These are phyloP conservation scores for Phytopythium mirpurense DNA, from an alignment of 352 stramenopile species.

Conservation along the genomic window DNA sequence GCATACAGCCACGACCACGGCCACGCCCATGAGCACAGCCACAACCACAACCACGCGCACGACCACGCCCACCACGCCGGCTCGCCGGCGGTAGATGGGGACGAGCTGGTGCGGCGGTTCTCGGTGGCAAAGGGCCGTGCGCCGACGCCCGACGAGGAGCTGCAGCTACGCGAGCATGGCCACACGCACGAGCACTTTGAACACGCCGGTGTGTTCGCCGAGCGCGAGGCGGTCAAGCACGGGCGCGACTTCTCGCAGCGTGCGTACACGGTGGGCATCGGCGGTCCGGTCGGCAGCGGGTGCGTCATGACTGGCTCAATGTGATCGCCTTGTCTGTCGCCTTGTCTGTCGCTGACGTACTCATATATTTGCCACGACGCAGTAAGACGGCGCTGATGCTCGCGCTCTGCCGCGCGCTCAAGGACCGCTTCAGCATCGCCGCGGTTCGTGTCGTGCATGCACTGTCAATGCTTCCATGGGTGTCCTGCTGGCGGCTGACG, in stretches of 20 bases:
- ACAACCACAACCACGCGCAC: constrained; percentile 19
- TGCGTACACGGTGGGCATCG: constrained; percentile 95
- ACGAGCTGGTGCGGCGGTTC: constrained; percentile 72
- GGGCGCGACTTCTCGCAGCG: constrained; percentile 78
- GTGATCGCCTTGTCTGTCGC: no score
- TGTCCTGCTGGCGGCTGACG: no score
- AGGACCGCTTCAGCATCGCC: constrained; percentile 74
- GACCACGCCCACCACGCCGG: constrained; percentile 8
- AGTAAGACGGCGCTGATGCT: constrained; percentile 96
- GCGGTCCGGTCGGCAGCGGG: constrained; percentile 92
- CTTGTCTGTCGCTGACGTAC: no score
- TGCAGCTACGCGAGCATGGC: constrained; percentile 74
- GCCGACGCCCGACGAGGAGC: constrained; percentile 70
- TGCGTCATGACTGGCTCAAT: no score
- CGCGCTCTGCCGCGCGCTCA: constrained; percentile 86
- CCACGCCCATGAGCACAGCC: constrained; percentile 27
- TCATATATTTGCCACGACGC: no score
- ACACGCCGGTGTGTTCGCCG: constrained; percentile 63
- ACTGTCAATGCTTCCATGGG: not conserved
- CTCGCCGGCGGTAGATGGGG: constrained; percentile 38
- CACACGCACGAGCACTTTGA: constrained; percentile 89
- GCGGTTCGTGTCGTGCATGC: constrained; percentile 48
- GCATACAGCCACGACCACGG: constrained; percentile 22
- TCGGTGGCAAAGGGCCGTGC: constrained; percentile 43
- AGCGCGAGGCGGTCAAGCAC: constrained; percentile 46